Evolutionary conservation across 805 yeast species (phyloP).

Genomic region (Hanseniaspora valbyensis): DNA sequence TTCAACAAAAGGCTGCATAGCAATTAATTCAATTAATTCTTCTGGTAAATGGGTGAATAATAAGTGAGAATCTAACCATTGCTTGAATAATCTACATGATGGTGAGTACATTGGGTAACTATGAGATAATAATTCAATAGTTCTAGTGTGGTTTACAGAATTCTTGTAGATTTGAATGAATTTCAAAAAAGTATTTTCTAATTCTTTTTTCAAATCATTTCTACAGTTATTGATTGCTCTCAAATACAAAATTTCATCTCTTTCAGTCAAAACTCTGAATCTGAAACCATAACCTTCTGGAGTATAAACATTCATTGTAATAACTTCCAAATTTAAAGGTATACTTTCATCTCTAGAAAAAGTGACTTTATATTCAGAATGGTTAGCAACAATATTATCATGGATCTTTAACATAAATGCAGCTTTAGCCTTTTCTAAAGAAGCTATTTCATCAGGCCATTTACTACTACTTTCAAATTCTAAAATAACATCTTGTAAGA

Average conservation of each 20-base stretch:
- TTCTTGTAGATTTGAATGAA: slow-evolving; percentile 57
- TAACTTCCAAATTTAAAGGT: slow-evolving; percentile 52
- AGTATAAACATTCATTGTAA: slow-evolving; percentile 53
- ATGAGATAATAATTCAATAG: slow-evolving; percentile 57
- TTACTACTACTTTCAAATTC: slow-evolving; percentile 82
- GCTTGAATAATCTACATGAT: slow-evolving; percentile 72
- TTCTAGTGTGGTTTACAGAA: slow-evolving; percentile 68
- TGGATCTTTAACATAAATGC: slow-evolving; percentile 73
- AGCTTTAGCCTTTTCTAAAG: slow-evolving; percentile 79
- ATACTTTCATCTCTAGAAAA: slow-evolving; percentile 57
- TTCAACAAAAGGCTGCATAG: slow-evolving; percentile 74
- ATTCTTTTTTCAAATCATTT: slow-evolving; percentile 45
- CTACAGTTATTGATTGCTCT: slow-evolving; percentile 59
- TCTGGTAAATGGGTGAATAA: slow-evolving; percentile 61
- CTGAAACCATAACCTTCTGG: slow-evolving; percentile 87
- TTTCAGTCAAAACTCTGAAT: slow-evolving; percentile 65
- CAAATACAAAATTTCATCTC: slow-evolving; percentile 65
- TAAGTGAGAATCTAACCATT: slow-evolving; percentile 80
- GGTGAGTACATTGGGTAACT: slow-evolving; percentile 66
- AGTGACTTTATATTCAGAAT: slow-evolving; percentile 45
- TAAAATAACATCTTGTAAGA: slow-evolving; percentile 66
- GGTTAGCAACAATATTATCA: slow-evolving; percentile 34
- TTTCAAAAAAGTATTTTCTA: slow-evolving; percentile 52
- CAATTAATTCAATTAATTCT: slow-evolving; percentile 71
- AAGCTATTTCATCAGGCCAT: slow-evolving; percentile 89